These are phyloP conservation scores for Penicillium soppii DNA, from an alignment of 495 filamentous ascomycete genomes.

Conservation along the genomic window DNA sequence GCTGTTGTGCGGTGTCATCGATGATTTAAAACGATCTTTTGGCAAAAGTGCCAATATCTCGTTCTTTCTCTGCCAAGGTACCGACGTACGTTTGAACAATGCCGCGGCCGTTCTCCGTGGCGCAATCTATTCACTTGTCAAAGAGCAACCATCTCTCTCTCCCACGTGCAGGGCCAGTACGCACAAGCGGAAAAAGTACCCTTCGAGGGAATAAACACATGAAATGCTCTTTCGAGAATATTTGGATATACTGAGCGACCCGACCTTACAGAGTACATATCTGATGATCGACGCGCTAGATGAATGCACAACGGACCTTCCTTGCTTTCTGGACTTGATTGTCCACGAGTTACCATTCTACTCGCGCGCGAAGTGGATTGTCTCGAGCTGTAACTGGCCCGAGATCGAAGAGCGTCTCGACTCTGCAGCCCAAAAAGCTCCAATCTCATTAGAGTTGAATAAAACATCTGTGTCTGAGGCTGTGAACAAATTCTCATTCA, in stretches of 20 bases:
- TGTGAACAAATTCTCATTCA: conserved; percentile 33
- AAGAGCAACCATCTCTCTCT: conserved; percentile 31
- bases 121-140: conserved; percentile 38
- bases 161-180: conserved; percentile 19
- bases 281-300: conserved; percentile 51
- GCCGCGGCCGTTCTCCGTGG: conserved; percentile 39
- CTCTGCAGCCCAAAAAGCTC: not conserved
- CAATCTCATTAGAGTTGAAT: conserved; percentile 27
- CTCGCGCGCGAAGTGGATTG: conserved; percentile 29
- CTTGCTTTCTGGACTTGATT: conserved; percentile 33
- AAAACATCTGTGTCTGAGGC: conserved; percentile 13
- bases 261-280: conserved; percentile 22
- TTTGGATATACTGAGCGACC: conserved; percentile 36
- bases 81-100: conserved; percentile 34
- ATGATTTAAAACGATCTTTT: too few species aligned
- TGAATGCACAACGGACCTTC: conserved; percentile 36
- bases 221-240: conserved; percentile 25
- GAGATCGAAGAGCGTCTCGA: conserved; percentile 14
- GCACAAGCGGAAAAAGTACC: conserved; percentile 16
- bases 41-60: conserved; percentile 27
- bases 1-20: too few species aligned
- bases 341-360: not conserved
- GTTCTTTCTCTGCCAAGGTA: conserved; percentile 50
- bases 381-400: conserved; percentile 26
- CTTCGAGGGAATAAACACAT: conserved; percentile 37